Conservation (phyloP, 768 basidiomycete species). For the Tulasnella sp. region DNA sequence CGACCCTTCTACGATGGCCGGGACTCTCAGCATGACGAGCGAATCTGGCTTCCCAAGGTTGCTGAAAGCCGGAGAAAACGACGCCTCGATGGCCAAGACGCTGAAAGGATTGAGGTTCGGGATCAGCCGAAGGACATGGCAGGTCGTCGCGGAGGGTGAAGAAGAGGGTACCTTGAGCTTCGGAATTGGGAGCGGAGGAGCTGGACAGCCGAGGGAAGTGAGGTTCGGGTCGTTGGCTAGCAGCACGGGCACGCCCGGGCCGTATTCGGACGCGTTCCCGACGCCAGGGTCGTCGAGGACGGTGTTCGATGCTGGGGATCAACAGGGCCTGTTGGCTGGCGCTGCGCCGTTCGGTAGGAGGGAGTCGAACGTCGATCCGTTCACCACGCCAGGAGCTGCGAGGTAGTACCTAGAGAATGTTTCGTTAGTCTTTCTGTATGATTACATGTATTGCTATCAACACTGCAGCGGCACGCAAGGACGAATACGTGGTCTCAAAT, state of each 20-base stretch:
- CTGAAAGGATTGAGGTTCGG: constrained; percentile 23
- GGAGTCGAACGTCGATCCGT: not conserved
- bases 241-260: no score
- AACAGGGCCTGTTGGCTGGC: not conserved
- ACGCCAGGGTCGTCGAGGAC: no score
- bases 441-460: no score
- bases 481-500: no score
- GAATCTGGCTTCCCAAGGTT: constrained; percentile 10
- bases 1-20: constrained; percentile 11
- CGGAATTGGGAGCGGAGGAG: not conserved
- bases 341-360: not conserved
- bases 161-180: not conserved
- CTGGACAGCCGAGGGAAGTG: not conserved
- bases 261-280: no score
- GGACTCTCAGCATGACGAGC: constrained; percentile 14
- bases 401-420: not conserved
- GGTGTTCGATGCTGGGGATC: not conserved
- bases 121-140: constrained; percentile 21
- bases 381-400: not conserved
- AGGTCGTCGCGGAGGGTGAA: not conserved
- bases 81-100: not conserved
- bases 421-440: no score
- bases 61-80: constrained; percentile 24
- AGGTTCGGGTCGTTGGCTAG: not conserved
- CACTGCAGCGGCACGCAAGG: no score